Percentiles rank a stretch among this genome's conserved stretches.
Conservation (phyloP, 495 filamentous ascomycete species). For the Extremus antarcticus region DNA sequence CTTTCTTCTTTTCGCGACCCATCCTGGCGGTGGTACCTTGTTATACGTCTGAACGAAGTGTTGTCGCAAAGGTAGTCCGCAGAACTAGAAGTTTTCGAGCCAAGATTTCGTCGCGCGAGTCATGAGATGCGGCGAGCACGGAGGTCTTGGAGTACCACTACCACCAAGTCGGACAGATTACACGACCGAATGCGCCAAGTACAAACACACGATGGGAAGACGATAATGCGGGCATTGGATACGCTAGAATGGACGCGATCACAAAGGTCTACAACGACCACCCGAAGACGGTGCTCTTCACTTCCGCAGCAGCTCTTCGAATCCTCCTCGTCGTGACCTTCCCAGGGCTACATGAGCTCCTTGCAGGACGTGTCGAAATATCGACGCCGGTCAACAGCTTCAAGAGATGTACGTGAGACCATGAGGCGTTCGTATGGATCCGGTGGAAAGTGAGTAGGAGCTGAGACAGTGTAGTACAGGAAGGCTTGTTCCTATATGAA, state of each 20-base stretch:
- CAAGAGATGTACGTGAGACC: slow-evolving; percentile 67
- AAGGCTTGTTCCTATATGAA: slow-evolving; percentile 90
- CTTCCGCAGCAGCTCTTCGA: slow-evolving; percentile 65
- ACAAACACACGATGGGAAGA: neutral
- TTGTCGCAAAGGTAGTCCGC: slow-evolving; percentile 5
- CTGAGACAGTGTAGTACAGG: slow-evolving; percentile 55
- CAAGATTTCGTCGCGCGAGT: slow-evolving; percentile 3
- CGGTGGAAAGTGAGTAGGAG: neutral
- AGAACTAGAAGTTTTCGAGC: no score
- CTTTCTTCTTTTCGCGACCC: slow-evolving; percentile 69
- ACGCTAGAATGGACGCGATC: slow-evolving; percentile 9
- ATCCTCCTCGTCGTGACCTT: slow-evolving; percentile 71
- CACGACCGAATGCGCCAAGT: neutral
- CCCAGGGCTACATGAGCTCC: slow-evolving; percentile 71
- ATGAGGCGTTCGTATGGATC: neutral
- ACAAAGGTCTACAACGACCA: slow-evolving; percentile 38
- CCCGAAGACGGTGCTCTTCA: slow-evolving; percentile 64
- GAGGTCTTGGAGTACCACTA: no score
- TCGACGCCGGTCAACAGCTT: slow-evolving; percentile 96
- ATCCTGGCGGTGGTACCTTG: slow-evolving; percentile 56
- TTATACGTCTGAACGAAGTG: neutral
- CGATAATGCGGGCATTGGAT: neutral
- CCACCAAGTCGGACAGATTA: neutral
- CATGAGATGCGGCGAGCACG: neutral
- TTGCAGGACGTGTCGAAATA: slow-evolving; percentile 88